Evolutionary conservation across 2,329 filamentous ascomycete genomes (phyloP).

Genomic region (Trichoderma harzianum): DNA sequence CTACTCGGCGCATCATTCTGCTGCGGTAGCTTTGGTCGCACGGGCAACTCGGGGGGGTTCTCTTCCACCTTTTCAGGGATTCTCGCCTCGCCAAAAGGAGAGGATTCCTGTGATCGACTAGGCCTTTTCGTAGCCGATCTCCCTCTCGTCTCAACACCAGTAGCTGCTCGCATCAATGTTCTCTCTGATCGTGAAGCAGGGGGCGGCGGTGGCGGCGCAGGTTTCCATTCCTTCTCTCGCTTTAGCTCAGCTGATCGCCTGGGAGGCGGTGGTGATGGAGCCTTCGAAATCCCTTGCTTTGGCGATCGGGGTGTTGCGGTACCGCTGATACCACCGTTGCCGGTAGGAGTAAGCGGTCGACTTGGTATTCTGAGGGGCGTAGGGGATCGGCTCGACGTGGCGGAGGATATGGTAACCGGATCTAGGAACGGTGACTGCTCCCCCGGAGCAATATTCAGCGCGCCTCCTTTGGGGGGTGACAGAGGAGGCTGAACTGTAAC

Average conservation of each 20-base stretch:
- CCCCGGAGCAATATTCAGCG: constrained; percentile 32
- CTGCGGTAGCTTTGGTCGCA: constrained; percentile 46
- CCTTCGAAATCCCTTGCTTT: constrained; percentile 44
- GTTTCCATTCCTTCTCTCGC: constrained; percentile 45
- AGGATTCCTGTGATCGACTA: constrained; percentile 45
- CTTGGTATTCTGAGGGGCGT: constrained; percentile 54
- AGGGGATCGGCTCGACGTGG: constrained; percentile 39
- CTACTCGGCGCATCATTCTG: constrained; percentile 25
- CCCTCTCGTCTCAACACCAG: constrained; percentile 23
- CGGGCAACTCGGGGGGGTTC: constrained; percentile 48
- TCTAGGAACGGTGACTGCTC: constrained; percentile 48
- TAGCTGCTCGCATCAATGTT: constrained; percentile 39
- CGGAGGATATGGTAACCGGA: constrained; percentile 42
- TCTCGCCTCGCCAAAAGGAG: constrained; percentile 83
- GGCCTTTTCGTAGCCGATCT: constrained; percentile 17
- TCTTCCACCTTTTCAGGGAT: constrained; percentile 55
- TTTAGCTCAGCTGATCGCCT: constrained; percentile 58
- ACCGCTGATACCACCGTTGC: constrained; percentile 22
- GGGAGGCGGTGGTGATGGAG: constrained; percentile 62
- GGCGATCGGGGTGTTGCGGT: constrained; percentile 41
- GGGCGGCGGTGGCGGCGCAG: constrained; percentile 65
- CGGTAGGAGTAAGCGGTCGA: constrained; percentile 51
- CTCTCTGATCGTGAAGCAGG: constrained; percentile 71
- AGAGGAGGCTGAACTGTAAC: constrained; percentile 68
- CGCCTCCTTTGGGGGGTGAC: constrained; percentile 58